Conservation (phyloP, 345 rosid species). For the Syzygium aromaticum region DNA sequence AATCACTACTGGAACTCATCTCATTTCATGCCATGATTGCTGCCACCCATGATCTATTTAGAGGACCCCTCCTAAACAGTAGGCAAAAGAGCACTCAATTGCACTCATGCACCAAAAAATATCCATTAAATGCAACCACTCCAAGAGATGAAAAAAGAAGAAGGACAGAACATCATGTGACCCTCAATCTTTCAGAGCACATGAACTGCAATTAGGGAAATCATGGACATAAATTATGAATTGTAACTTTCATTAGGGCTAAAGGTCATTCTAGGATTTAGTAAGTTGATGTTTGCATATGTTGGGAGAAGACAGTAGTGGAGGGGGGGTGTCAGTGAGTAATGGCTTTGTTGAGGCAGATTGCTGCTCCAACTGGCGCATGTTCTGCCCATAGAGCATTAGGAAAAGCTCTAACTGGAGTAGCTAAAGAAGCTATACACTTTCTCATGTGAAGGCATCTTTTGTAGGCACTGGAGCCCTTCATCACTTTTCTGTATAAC, state of each 20-base stretch:
- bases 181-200: background rate
- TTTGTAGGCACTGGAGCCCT: background rate
- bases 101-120: conserved; percentile 5
- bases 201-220: background rate
- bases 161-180: background rate
- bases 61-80: background rate
- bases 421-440: background rate
- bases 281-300: background rate
- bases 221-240: background rate
- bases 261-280: background rate
- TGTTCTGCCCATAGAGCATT: background rate
- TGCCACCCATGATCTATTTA: conserved; percentile 27
- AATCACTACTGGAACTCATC: conserved; percentile 3
- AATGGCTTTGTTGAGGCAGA: background rate
- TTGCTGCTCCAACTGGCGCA: background rate
- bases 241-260: background rate
- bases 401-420: background rate
- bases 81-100: conserved; percentile 8
- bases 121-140: background rate
- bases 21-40: conserved; percentile 19
- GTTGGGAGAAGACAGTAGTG: background rate
- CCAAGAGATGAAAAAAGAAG: background rate
- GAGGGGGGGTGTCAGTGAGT: background rate
- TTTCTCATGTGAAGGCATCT: background rate
- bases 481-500: background rate